phyloP scores from a whole-genome alignment of 495 filamentous ascomycete genomes.

The Podospora pseudocomata region DNA sequence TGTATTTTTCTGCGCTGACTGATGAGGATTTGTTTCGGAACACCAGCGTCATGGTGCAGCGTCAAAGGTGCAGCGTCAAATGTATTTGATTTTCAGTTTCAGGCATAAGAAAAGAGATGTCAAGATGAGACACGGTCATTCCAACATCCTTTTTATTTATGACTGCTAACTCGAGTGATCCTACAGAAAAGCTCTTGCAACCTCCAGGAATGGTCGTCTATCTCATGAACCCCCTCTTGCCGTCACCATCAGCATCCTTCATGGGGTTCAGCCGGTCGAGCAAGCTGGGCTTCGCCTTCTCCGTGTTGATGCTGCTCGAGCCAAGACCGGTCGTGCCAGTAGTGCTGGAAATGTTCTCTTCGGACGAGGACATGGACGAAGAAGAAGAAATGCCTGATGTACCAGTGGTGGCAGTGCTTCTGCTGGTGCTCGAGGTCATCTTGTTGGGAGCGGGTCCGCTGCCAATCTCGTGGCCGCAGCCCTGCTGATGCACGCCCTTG shows the following conservation, averaged over 20 bases:
- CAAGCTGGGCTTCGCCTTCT: conserved; percentile 34
- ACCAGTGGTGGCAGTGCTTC: neutral
- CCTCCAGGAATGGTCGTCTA: neutral
- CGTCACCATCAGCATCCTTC: conserved; percentile 22
- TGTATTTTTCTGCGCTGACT: no score
- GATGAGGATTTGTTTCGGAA: no score
- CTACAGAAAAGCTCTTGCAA: neutral
- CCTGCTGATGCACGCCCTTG: conserved; percentile 10
- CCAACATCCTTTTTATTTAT: no score
- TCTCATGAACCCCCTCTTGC: conserved; percentile 4
- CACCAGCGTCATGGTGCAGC: neutral
- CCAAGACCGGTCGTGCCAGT: conserved; percentile 9
- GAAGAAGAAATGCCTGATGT: neutral
- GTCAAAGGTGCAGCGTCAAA: neutral
- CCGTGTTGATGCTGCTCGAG: conserved; percentile 8
- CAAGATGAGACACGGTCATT: no score
- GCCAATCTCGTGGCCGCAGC: conserved; percentile 13
- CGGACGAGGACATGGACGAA: neutral
- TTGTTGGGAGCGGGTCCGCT: conserved; percentile 14
- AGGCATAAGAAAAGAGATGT: no score
- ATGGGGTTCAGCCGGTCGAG: conserved; percentile 48
- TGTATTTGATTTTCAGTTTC: no score
- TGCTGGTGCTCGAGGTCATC: neutral
- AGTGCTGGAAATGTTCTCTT: conserved; percentile 1
- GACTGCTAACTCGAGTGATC: neutral